These are phyloP conservation scores for Botrytis hyacinthi DNA, from an alignment of 2,329 filamentous ascomycete species.

Conservation along the genomic window DNA sequence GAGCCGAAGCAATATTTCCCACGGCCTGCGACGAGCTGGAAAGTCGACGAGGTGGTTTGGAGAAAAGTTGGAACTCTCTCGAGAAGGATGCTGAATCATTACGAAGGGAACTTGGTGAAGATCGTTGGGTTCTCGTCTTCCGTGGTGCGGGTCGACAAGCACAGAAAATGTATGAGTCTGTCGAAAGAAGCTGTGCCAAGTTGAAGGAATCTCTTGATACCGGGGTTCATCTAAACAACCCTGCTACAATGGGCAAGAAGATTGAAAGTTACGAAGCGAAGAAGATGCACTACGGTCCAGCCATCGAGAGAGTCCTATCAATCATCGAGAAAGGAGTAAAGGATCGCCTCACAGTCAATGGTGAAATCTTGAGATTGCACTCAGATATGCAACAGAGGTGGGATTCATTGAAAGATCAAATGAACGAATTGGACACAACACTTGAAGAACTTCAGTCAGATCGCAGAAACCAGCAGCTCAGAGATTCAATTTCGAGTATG, in stretches of 20 bases:
- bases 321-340: conserved; percentile 96
- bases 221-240: conserved; percentile 70
- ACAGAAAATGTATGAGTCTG: conserved; percentile 94
- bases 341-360: conserved; percentile 93
- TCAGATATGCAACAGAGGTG: conserved; percentile 83
- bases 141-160: conserved; percentile 88
- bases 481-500: conserved; percentile 92
- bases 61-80: conserved; percentile 83
- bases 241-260: conserved; percentile 70
- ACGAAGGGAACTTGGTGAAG: conserved; percentile 86
- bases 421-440: conserved; percentile 70
- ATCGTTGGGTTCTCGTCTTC: conserved; percentile 95
- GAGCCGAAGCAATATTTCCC: conserved; percentile 77
- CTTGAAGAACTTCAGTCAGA: conserved; percentile 70
- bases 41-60: conserved; percentile 68
- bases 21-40: conserved; percentile 88
- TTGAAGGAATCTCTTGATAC: conserved; percentile 76
- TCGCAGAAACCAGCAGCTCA: conserved; percentile 68
- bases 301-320: conserved; percentile 83
- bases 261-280: conserved; percentile 94
- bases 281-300: conserved; percentile 88
- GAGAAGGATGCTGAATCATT: conserved; percentile 88
- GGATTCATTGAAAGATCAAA: conserved; percentile 71
- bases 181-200: conserved; percentile 81
- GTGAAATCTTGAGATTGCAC: conserved; percentile 85